These are phyloP conservation scores for Thelephora terrestris DNA, from an alignment of 1,284 basidiomycete genomes.

Conservation along the genomic window DNA sequence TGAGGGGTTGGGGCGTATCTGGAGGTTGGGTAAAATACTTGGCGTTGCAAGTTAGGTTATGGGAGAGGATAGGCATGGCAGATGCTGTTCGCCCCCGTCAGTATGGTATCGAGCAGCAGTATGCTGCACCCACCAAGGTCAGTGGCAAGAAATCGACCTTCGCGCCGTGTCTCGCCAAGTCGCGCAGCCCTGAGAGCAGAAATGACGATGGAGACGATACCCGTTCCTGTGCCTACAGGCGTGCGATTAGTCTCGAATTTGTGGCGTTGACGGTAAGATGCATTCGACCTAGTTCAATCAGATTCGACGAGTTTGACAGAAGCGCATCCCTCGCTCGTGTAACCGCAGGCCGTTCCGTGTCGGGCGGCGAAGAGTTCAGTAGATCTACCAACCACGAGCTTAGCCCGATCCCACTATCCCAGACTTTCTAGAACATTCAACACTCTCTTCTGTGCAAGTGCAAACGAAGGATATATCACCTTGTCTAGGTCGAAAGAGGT, in stretches of 20 bases:
- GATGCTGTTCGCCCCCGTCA: conserved; percentile 38
- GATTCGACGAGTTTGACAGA: conserved; percentile 25
- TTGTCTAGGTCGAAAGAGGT: conserved; percentile 86
- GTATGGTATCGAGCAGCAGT: neutral
- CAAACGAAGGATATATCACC: conserved; percentile 30
- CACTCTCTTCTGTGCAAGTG: neutral
- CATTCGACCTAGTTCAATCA: conserved; percentile 62
- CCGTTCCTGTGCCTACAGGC: conserved; percentile 68
- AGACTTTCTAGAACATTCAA: conserved; percentile 63
- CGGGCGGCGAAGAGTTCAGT: conserved; percentile 2
- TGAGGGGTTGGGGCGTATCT: conserved; percentile 29
- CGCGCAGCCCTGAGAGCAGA: conserved; percentile 27
- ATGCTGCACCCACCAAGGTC: conserved; percentile 54
- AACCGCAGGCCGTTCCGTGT: conserved; percentile 11
- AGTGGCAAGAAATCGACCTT: conserved; percentile 48
- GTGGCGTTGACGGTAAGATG: neutral
- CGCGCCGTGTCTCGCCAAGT: conserved; percentile 21
- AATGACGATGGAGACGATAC: conserved; percentile 52
- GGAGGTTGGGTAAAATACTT: conserved; percentile 19
- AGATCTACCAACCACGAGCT: conserved; percentile 59
- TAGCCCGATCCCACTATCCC: conserved; percentile 82
- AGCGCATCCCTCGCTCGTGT: conserved; percentile 28
- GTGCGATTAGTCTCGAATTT: neutral
- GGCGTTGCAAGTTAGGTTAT: conserved; percentile 54
- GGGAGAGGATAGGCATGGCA: conserved; percentile 66